These are phyloP conservation scores for Lentinula guzmanii DNA, from an alignment of 768 basidiomycete genomes.

Conservation along the genomic window DNA sequence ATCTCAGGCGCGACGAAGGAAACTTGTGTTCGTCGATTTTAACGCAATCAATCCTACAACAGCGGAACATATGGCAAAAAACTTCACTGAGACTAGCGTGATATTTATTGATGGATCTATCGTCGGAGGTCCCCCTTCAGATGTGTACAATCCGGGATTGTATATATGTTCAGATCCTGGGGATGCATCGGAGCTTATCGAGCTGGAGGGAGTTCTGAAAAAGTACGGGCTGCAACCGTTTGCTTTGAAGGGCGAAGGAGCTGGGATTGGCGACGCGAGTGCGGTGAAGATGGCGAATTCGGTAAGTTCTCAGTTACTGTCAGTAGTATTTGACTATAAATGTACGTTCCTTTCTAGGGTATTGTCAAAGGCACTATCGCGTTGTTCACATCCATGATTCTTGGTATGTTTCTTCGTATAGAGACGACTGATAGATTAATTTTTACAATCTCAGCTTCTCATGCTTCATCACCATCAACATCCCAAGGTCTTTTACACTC, in stretches of 20 bases:
- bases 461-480: constrained; percentile 44
- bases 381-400: constrained; percentile 35
- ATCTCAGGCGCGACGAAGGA: neutral
- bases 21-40: constrained; percentile 33
- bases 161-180: constrained; percentile 33
- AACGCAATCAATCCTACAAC: constrained; percentile 41
- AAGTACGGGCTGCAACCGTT: constrained; percentile 32
- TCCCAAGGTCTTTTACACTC: constrained; percentile 39
- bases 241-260: constrained; percentile 32
- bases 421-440: neutral
- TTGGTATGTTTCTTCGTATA: constrained; percentile 22
- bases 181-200: constrained; percentile 23
- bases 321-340: neutral
- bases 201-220: constrained; percentile 23
- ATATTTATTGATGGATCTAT: constrained; percentile 41
- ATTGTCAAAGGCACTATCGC: constrained; percentile 39
- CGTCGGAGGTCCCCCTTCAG: constrained; percentile 37
- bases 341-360: constrained; percentile 21
- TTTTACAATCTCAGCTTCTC: constrained; percentile 27
- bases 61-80: constrained; percentile 29
- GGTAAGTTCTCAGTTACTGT: constrained; percentile 19
- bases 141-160: constrained; percentile 33
- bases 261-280: constrained; percentile 40
- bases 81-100: constrained; percentile 30
- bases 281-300: constrained; percentile 47